Percentiles rank a stretch among this genome's conserved stretches.
phyloP scores from a whole-genome alignment of 805 yeast genomes.

The Yarrowia bubula region DNA sequence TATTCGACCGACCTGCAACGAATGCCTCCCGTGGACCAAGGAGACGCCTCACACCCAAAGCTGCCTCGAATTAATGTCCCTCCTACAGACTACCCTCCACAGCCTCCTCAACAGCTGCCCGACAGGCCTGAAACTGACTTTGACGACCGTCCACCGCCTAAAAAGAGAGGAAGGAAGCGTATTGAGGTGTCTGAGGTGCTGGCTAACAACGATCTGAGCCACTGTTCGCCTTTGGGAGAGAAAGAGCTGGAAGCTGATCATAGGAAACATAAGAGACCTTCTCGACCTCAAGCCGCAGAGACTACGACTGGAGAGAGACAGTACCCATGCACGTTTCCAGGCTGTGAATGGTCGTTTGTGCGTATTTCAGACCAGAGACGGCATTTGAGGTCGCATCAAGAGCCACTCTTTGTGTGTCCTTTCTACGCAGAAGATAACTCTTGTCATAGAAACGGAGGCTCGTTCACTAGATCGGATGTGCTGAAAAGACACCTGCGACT shows the following conservation, averaged over 20 bases:
- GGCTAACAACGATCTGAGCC: constrained; percentile 22
- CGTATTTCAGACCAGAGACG: constrained; percentile 68
- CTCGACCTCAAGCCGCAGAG: constrained; percentile 5
- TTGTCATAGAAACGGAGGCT: constrained; percentile 74
- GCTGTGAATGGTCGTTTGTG: constrained; percentile 69
- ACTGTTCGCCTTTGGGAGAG: constrained; percentile 5
- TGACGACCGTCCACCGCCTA: constrained; percentile 9
- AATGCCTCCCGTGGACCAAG: constrained; percentile 18
- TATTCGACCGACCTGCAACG: constrained; percentile 13
- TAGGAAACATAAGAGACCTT: constrained; percentile 14
- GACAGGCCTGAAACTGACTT: background rate
- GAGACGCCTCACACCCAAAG: constrained; percentile 16
- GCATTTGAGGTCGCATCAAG: constrained; percentile 62
- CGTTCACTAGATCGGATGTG: constrained; percentile 71
- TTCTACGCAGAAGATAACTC: constrained; percentile 66
- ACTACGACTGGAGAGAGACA: constrained; percentile 36
- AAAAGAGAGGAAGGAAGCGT: constrained; percentile 16
- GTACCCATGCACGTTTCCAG: constrained; percentile 40
- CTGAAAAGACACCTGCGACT: constrained; percentile 67
- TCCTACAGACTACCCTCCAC: background rate
- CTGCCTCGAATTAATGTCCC: constrained; percentile 11
- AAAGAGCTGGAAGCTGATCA: constrained; percentile 24
- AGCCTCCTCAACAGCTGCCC: background rate
- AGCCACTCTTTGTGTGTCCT: constrained; percentile 70
- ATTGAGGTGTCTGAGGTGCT: constrained; percentile 15